Conservation (phyloP, 495 filamentous ascomycete species). For the Podospora pseudocomata region DNA sequence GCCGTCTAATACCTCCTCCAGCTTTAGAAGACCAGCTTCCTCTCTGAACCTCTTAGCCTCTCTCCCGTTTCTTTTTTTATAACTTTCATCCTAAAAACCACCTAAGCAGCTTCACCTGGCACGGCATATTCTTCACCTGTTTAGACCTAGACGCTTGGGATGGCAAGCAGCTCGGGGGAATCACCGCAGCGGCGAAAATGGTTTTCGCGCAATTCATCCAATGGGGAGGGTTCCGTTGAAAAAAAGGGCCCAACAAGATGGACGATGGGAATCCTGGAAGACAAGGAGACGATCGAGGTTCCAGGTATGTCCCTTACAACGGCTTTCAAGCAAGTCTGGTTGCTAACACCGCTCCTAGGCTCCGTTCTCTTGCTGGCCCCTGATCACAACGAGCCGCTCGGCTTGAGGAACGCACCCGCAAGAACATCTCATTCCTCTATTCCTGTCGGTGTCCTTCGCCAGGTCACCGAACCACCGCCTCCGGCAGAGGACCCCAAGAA, state of each 20-base stretch:
- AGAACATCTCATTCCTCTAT: constrained; percentile 75
- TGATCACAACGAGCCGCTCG: constrained; percentile 77
- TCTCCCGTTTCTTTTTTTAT: not conserved
- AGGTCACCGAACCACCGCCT: constrained; percentile 11
- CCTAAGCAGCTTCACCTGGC: not conserved
- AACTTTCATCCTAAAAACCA: not conserved
- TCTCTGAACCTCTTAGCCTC: not conserved
- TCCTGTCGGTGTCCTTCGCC: constrained; percentile 51
- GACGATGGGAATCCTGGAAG: constrained; percentile 81
- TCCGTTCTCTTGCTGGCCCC: constrained; percentile 74
- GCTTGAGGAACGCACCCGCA: constrained; percentile 69
- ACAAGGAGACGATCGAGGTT: constrained; percentile 80
- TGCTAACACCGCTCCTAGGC: constrained; percentile 45
- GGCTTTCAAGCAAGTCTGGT: not conserved
- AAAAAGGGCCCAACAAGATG: constrained; percentile 45
- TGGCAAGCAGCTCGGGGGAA: not conserved
- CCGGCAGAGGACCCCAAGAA: constrained; percentile 57
- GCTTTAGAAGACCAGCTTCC: not conserved
- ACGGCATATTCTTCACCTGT: not conserved
- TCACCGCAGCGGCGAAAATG: constrained; percentile 15
- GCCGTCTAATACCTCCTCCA: not conserved
- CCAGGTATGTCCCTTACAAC: constrained; percentile 60
- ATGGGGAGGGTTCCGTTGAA: constrained; percentile 8
- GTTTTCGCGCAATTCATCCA: constrained; percentile 16
- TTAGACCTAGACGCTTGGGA: not conserved